Base-by-base conservation (phyloP, 805 yeast species). In the Metschnikowia colocasiae region DNA sequence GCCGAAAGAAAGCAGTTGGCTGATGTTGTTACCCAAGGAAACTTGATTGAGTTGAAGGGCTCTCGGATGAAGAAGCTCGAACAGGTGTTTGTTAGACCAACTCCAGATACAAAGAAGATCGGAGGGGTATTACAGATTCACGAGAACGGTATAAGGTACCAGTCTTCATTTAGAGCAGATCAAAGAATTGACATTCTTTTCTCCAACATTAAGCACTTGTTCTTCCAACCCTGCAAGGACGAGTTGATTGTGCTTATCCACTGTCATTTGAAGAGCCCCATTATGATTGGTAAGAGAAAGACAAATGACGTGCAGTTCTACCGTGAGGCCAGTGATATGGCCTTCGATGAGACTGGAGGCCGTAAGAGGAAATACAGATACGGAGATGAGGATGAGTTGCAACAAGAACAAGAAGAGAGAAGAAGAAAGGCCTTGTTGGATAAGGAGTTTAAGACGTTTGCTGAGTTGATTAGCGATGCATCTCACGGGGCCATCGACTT, bases 361-460 rank as follows among this genome's bases (percentile, higher is more conserved):
- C 84, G 96, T 52, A 85, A 88, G 71, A 82, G 97, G 67, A 80
- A 79, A 55, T 85, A 84, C 66, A 71, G 94, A 61, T 94, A 94
- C 63, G 99, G 99, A 40, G 99, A 94, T 65, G 99, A 94, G 67
- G 99, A 94, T 67, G 99, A 94, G 70, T 75, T 94, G 54, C 98
- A 94, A 68, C 97, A 92, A 68, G 99, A 94, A 71, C 97, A 92
- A 69, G 98, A 94, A 67, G 99, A 94, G 71, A 83, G 97, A 72
- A 79, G 92, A 67, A 80, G 97, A 69, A 87, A 95, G 59, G 86
- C 87, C 20, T 80, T 88, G 32, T 79, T 94, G 59, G 97, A 94
- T 69, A 88, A 86, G 65, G 98, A 94, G 68, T 94, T 91, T 71
- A 84, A 82, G 67, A 75, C 78, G 40, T 94, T 90, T 71, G 92